Conservation (phyloP, 164 flowering plant species). For the Sedum album region DNA sequence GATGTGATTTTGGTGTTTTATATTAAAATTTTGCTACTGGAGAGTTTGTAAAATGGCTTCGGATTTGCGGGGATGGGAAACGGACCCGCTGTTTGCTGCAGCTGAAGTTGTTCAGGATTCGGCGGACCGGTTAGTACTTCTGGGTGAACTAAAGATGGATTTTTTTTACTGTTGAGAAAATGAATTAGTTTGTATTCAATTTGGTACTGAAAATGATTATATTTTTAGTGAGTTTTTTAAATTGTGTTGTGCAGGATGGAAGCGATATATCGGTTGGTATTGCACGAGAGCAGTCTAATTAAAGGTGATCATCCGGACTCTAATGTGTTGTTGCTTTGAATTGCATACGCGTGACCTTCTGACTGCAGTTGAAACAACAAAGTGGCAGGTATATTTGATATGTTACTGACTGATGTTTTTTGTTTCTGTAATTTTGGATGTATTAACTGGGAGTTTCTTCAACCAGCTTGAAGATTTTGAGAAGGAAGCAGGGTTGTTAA, state of each 20-base stretch:
- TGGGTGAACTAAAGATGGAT: not conserved
- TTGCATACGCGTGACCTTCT: not conserved
- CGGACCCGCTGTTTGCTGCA: slow-evolving; percentile 51
- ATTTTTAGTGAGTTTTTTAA: no score
- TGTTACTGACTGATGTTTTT: not conserved
- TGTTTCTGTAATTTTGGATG: not conserved
- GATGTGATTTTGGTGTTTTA: not conserved
- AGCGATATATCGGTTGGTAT: slow-evolving; percentile 12
- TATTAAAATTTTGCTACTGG: not conserved
- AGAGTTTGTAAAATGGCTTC: slow-evolving; percentile 12
- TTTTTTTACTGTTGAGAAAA: no score
- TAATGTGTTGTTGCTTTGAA: not conserved
- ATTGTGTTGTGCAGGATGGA: slow-evolving; percentile 43
- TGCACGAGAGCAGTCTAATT: not conserved
- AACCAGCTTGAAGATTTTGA: slow-evolving; percentile 54
- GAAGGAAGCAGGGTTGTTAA: slow-evolving; percentile 24
- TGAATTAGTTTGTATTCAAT: no score
- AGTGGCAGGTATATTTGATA: not conserved
- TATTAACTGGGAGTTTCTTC: not conserved
- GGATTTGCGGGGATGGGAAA: slow-evolving; percentile 38
- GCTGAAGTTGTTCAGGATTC: slow-evolving; percentile 64
- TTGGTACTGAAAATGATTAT: no score
- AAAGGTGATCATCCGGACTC: not conserved
- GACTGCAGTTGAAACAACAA: not conserved
- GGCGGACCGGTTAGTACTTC: slow-evolving; percentile 32